phyloP scores from a whole-genome alignment of 257 asterid species.

The Fraxinus excelsior region DNA sequence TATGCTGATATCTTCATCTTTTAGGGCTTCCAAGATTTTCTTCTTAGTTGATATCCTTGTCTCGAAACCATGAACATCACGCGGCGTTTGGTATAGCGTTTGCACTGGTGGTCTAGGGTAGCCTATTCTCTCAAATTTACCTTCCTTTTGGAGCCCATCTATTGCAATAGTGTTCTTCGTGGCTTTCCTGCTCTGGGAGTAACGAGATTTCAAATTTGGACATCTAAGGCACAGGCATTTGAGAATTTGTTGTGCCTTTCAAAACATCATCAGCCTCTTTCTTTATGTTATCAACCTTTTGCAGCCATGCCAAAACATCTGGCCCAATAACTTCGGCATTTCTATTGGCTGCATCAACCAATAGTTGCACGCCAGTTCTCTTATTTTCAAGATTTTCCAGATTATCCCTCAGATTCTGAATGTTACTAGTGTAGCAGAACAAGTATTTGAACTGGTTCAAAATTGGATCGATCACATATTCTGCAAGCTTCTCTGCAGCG shows the following conservation, averaged over 20 bases:
- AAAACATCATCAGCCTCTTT: neutral
- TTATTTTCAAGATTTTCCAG: neutral
- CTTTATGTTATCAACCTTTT: neutral
- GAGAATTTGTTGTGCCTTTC: neutral
- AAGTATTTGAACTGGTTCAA: neutral
- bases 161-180: neutral
- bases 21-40: neutral
- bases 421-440: neutral
- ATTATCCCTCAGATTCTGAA: conserved; percentile 4
- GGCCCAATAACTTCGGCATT: neutral
- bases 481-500: neutral
- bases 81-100: neutral
- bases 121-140: neutral
- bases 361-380: neutral
- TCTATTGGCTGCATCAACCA: neutral
- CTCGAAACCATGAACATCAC: neutral
- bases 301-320: neutral
- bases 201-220: neutral
- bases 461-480: neutral
- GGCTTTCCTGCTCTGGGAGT: conserved; percentile 10
- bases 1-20: neutral
- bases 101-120: neutral
- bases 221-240: neutral
- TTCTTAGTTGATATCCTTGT: neutral
- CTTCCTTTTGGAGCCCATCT: neutral